Percentiles rank a stretch among this genome's conserved stretches.
These are phyloP conservation scores for Aspergillus carlsbadensis DNA, from an alignment of 495 filamentous ascomycete genomes.

Conservation along the genomic window DNA sequence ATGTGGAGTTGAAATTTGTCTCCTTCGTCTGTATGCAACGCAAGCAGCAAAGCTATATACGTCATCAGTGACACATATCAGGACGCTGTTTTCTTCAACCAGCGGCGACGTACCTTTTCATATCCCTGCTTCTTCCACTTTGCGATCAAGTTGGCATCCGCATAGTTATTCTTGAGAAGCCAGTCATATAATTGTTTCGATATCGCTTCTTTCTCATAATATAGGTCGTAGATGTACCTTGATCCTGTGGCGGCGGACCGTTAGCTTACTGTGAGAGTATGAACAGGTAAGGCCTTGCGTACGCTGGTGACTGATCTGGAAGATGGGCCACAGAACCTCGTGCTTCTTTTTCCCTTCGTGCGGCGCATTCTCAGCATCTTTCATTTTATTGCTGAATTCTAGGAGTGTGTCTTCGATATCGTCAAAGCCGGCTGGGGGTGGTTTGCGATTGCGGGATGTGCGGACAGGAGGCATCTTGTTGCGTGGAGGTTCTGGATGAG, in stretches of 20 bases:
- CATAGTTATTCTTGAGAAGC: conserved; percentile 95
- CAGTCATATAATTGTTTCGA: conserved; percentile 89
- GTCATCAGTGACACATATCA: background rate
- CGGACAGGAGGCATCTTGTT: conserved; percentile 82
- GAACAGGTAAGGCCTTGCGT: conserved; percentile 30
- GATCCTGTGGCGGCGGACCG: conserved; percentile 47
- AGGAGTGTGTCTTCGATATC: conserved; percentile 96
- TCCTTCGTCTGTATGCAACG: conserved; percentile 98
- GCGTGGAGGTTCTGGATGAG: background rate
- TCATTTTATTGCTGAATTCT: conserved; percentile 97
- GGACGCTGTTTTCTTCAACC: background rate
- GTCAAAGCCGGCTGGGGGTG: conserved; percentile 91
- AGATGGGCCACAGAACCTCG: conserved; percentile 93
- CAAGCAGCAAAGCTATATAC: conserved; percentile 77
- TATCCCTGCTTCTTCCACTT: conserved; percentile 99
- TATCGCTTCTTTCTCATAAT: conserved; percentile 97
- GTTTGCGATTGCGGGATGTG: conserved; percentile 73
- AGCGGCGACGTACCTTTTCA: conserved; percentile 70
- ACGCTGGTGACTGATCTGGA: conserved; percentile 96
- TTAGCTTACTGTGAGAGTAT: conserved; percentile 5
- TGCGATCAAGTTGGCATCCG: conserved; percentile 89
- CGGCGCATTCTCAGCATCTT: conserved; percentile 85
- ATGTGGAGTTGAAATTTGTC: conserved; percentile 97
- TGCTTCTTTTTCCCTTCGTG: conserved; percentile 79
- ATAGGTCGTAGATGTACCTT: conserved; percentile 95